A percentile compares a stretch with the other conserved stretches of the same genome.
These are phyloP conservation scores for Silene noctiflora DNA, from an alignment of 179 eudicot genomes.

Conservation along the genomic window DNA sequence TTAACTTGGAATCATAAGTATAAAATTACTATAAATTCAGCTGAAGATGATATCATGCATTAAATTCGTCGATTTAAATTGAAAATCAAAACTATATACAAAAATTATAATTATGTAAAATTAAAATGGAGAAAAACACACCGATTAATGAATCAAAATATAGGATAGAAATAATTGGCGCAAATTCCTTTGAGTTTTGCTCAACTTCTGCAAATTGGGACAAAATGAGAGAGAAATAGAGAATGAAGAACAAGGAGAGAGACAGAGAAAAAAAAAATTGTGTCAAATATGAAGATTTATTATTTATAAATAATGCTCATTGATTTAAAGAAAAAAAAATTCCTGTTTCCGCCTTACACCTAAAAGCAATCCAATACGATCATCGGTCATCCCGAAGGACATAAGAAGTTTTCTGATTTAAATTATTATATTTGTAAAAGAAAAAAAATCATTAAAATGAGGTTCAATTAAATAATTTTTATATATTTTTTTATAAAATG, in stretches of 20 bases:
- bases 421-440: too few relatives aligned
- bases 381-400: too few relatives aligned
- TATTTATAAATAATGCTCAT: too few relatives aligned
- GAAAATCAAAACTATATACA: too few relatives aligned
- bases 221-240: constrained; percentile 9
- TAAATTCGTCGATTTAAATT: not conserved
- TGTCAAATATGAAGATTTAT: not conserved
- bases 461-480: too few relatives aligned
- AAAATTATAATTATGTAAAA: not conserved
- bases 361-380: too few relatives aligned
- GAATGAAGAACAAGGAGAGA: constrained; percentile 5
- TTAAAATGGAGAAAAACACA: not conserved
- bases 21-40: constrained; percentile 13
- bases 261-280: not conserved
- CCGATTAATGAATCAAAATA: constrained; percentile 1
- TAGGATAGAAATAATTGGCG: not conserved
- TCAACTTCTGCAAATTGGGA: constrained; percentile 21
- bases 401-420: too few relatives aligned
- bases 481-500: too few relatives aligned
- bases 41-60: constrained; percentile 11
- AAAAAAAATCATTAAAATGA: too few relatives aligned
- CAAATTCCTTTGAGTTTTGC: not conserved
- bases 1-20: not conserved
- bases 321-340: too few relatives aligned
- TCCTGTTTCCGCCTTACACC: too few relatives aligned